These are phyloP conservation scores for Knoxia roxburghii DNA, from an alignment of 257 asterid species.

Conservation along the genomic window DNA sequence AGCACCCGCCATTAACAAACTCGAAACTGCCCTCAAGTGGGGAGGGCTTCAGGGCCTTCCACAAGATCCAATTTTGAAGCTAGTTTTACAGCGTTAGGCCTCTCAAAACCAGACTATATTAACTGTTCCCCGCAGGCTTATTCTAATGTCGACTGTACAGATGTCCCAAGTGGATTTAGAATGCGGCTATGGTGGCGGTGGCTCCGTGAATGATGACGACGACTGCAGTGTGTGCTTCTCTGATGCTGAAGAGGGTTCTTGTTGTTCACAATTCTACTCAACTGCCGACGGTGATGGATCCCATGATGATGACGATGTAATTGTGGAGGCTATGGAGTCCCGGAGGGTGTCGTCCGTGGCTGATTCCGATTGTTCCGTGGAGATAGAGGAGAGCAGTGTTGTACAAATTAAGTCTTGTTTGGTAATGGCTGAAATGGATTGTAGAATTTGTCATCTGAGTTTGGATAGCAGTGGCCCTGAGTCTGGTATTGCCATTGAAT, in stretches of 20 bases:
- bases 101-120: conserved; percentile 1
- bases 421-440: conserved; percentile 48
- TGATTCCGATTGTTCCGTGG: conserved; percentile 39
- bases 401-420: conserved; percentile 30
- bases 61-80: conserved; percentile 17
- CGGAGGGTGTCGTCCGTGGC: conserved; percentile 39
- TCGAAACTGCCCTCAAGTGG: not conserved
- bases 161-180: conserved; percentile 60
- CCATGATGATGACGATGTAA: conserved; percentile 50
- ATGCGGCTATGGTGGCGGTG: conserved; percentile 46
- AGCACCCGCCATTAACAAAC: not conserved
- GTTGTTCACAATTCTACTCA: conserved; percentile 73
- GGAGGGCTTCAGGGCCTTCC: not conserved
- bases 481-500: conserved; percentile 61
- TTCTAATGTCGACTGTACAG: conserved; percentile 34
- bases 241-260: conserved; percentile 67
- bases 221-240: conserved; percentile 68
- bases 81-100: conserved; percentile 13
- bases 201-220: conserved; percentile 7
- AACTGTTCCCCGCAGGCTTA: conserved; percentile 27
- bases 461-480: conserved; percentile 52
- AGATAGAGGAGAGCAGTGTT: conserved; percentile 37
- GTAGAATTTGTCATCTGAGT: conserved; percentile 83
- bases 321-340: conserved; percentile 39
- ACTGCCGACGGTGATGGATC: conserved; percentile 75